phyloP scores from a whole-genome alignment of 257 asterid genomes.

The Cinchona pubescens region DNA sequence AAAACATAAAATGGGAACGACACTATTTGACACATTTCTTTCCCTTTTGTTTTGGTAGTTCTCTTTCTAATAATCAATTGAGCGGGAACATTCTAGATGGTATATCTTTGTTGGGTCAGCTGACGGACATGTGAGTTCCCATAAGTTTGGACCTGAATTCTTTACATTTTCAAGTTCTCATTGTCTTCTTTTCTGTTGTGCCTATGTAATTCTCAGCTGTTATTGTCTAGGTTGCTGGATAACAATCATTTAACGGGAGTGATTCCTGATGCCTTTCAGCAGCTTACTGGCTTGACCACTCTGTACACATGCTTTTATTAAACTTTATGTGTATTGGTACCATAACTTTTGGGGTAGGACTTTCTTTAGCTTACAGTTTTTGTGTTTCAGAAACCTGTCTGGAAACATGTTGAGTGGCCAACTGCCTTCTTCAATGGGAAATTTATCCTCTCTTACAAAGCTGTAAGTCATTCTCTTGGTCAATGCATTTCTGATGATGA shows the following conservation, averaged over 20 bases:
- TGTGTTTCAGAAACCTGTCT: slow-evolving; percentile 68
- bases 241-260: slow-evolving; percentile 64
- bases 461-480: slow-evolving; percentile 63
- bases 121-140: slow-evolving; percentile 60
- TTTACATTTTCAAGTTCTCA: background rate
- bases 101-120: slow-evolving; percentile 54
- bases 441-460: slow-evolving; percentile 52
- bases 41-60: too few species aligned
- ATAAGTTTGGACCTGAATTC: background rate
- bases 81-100: slow-evolving; percentile 59
- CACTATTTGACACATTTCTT: too few species aligned
- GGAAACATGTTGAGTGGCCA: slow-evolving; percentile 60
- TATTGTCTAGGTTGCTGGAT: slow-evolving; percentile 50
- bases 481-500: background rate
- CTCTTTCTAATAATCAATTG: too few species aligned
- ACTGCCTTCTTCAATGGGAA: slow-evolving; percentile 81
- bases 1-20: too few species aligned
- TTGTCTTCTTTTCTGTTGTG: background rate
- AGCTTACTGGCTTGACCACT: slow-evolving; percentile 43
- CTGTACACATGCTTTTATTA: slow-evolving; percentile 41
- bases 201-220: slow-evolving; percentile 13
- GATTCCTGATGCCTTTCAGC: slow-evolving; percentile 76
- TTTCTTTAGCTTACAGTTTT: background rate
- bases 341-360: background rate
- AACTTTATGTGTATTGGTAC: background rate